phyloP scores from a whole-genome alignment of 2,329 filamentous ascomycete species.

The Talaromyces rugulosus region DNA sequence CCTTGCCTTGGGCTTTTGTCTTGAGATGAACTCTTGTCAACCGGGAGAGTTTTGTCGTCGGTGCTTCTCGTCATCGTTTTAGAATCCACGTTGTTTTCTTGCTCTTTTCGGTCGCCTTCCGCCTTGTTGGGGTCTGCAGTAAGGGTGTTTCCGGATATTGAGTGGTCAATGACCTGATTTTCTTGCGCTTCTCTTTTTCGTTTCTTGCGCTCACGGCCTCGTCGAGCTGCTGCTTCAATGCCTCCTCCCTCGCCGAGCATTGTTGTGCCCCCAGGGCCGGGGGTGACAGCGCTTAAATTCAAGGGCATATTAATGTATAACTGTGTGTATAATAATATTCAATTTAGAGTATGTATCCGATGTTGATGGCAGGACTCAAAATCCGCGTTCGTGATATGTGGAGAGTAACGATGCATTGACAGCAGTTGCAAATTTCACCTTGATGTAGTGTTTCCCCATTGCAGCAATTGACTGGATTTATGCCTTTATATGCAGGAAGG shows the following conservation, averaged over 20 bases:
- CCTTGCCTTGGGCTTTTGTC: neutral
- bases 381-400: too few relatives aligned
- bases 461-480: too few relatives aligned
- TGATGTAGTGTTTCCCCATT: too few relatives aligned
- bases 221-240: constrained; percentile 2
- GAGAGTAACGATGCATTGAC: too few relatives aligned
- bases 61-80: neutral
- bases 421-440: too few relatives aligned
- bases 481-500: too few relatives aligned
- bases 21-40: neutral
- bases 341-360: too few relatives aligned
- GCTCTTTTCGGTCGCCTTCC: neutral
- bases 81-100: neutral
- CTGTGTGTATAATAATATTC: too few relatives aligned
- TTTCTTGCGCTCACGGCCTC: constrained; percentile 1
- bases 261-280: constrained; percentile 3
- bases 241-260: constrained; percentile 9
- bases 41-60: neutral
- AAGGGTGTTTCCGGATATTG: constrained; percentile 5
- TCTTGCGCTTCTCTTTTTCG: neutral
- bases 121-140: neutral
- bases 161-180: neutral
- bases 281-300: neutral
- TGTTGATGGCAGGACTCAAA: too few relatives aligned
- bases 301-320: too few relatives aligned